Conservation (phyloP, 306 rosid genomes). For the Vigna mungo region DNA sequence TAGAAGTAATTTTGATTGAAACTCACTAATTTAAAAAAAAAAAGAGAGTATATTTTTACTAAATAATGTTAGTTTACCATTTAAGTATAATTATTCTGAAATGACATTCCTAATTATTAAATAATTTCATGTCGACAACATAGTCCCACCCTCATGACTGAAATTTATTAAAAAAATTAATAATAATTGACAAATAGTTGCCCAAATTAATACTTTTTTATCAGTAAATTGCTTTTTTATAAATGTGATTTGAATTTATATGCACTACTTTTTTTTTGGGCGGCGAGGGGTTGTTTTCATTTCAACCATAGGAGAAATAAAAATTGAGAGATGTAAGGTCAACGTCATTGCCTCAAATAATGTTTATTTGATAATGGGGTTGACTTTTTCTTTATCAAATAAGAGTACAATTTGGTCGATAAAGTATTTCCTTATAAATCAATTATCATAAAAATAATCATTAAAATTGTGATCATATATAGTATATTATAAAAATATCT, state of each 20-base stretch:
- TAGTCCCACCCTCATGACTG: neutral
- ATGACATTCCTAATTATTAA: neutral
- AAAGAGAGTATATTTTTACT: too few relatives aligned
- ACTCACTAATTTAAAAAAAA: too few relatives aligned
- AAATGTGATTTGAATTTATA: neutral
- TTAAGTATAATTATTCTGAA: neutral
- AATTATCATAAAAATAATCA: neutral
- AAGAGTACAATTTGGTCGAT: neutral
- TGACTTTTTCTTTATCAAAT: neutral
- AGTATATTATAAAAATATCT: neutral
- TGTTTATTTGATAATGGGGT: neutral
- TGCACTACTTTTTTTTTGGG: neutral
- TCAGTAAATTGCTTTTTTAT: neutral
- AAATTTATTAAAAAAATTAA: neutral
- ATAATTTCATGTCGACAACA: neutral
- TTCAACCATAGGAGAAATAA: neutral
- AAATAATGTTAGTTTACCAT: neutral
- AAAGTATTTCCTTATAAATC: neutral
- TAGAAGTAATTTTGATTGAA: neutral
- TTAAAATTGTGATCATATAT: neutral
- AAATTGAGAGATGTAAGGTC: neutral
- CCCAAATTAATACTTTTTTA: neutral
- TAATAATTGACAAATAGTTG: neutral
- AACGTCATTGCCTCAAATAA: neutral
- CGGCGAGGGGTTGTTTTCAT: neutral